Base-by-base conservation (phyloP, 352 stramenopile genomes). In the Phytophthora ohioensis region DNA sequence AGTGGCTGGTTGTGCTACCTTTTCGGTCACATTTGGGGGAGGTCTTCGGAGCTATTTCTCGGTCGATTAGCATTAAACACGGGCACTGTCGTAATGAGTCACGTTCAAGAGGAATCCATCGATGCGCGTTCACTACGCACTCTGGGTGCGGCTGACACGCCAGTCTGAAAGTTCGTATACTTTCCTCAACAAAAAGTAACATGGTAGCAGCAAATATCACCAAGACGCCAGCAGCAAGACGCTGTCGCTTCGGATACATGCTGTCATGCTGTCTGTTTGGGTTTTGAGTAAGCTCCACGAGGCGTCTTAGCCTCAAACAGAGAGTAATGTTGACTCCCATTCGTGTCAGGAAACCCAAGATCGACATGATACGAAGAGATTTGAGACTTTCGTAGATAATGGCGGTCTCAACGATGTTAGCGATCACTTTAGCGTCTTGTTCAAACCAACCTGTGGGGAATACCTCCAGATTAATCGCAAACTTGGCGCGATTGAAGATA, bases 51-150 rank as follows among this genome's bases (percentile, higher is more conserved):
- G 56, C 72, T 2, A 56, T 49, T 17, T 79, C 46, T 13, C 57
- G 46, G 48, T 85, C 78, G 42, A 86, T 79, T 41, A 80, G 66
- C 2, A 76, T 64, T 5, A 89, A 46, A 17, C 81, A 89, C 11
- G 75, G 79, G 12, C 79, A 89, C 6, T 84, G 64, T 2, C 36
- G 59, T 34, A 72, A 35, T 0, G 48, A 72, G 10, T 46, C 47
- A 10, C 45, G 56, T 6, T 72, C 57, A 0, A 69, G n/a, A 21
- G 57, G 30, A 1, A 43, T 73, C 72, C 75, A 82, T 21, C 75
- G 59, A 9, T 74, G 58, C 0, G 75, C 73, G 6, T 78, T 51
- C 1, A 73, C 46, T 2, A 60, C 46, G 39, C 81, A 89, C 32
- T 85, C 64, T 1, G 59, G 43, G 12, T 82, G 57, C 6, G 30